Evolutionary conservation across 495 filamentous ascomycete genomes (phyloP).

Genomic region (Cudoniella acicularis): DNA sequence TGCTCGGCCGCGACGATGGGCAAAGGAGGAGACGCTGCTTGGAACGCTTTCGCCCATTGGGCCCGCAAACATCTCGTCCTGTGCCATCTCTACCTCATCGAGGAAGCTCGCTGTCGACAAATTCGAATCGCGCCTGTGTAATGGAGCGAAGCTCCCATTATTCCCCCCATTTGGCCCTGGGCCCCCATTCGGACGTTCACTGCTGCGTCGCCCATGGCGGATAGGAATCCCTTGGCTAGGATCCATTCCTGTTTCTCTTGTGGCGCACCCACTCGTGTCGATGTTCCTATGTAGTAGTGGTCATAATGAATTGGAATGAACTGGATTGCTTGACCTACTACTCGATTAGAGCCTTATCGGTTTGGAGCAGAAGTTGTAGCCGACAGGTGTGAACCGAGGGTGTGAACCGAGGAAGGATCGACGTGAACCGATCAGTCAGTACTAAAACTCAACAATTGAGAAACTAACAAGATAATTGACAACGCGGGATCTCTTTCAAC

Average conservation of each 20-base stretch:
- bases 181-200: slow-evolving; percentile 19
- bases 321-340: no score
- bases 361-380: background rate
- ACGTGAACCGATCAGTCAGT: background rate
- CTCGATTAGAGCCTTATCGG: background rate
- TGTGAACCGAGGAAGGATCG: no score
- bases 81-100: slow-evolving; percentile 98
- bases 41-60: slow-evolving; percentile 94
- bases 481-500: slow-evolving; percentile 30
- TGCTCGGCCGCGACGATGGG: slow-evolving; percentile 70
- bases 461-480: no score
- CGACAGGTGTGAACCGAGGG: background rate
- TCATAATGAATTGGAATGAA: no score
- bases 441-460: slow-evolving; percentile 24
- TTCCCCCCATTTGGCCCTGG: slow-evolving; percentile 7
- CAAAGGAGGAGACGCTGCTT: slow-evolving; percentile 83
- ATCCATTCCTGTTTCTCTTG: slow-evolving; percentile 7
- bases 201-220: slow-evolving; percentile 21
- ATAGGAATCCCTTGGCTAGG: slow-evolving; percentile 17
- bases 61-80: slow-evolving; percentile 92
- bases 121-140: slow-evolving; percentile 61
- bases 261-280: slow-evolving; percentile 10
- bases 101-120: slow-evolving; percentile 81
- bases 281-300: background rate
- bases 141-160: background rate